Percentiles rank a stretch among this genome's conserved stretches.
These are phyloP conservation scores for Porpolomopsis calyptriformis DNA, from an alignment of 768 basidiomycete species.

Conservation along the genomic window DNA sequence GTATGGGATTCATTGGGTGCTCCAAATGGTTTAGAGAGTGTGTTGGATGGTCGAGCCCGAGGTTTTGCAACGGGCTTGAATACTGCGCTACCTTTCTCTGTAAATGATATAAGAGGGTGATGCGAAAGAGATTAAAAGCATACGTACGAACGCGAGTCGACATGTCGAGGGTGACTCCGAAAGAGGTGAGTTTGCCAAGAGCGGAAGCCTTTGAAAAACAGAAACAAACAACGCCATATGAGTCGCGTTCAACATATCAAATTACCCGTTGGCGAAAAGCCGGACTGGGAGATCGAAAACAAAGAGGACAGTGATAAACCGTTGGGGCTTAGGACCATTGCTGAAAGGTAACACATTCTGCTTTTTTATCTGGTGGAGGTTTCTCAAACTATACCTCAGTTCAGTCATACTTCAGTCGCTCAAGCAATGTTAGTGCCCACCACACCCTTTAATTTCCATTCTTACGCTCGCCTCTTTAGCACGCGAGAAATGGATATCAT, in stretches of 20 bases:
- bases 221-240: slow-evolving; percentile 8
- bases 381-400: slow-evolving; percentile 29
- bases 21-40: background rate
- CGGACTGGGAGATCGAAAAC: slow-evolving; percentile 49
- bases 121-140: background rate
- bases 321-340: slow-evolving; percentile 29
- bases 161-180: slow-evolving; percentile 30
- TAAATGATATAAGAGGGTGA: slow-evolving; percentile 7
- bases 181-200: background rate
- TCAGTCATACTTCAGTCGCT: slow-evolving; percentile 55
- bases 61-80: slow-evolving; percentile 58
- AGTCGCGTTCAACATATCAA: slow-evolving; percentile 15
- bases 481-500: slow-evolving; percentile 59
- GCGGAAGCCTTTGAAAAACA: slow-evolving; percentile 11
- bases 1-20: background rate
- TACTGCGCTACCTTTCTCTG: slow-evolving; percentile 63
- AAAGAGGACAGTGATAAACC: slow-evolving; percentile 30
- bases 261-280: slow-evolving; percentile 46
- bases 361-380: slow-evolving; percentile 2
- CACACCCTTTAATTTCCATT: slow-evolving; percentile 6
- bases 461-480: slow-evolving; percentile 30
- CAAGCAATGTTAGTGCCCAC: slow-evolving; percentile 46
- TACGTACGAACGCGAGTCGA: slow-evolving; percentile 60
- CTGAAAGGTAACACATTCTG: slow-evolving; percentile 41
- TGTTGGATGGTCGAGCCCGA: slow-evolving; percentile 9